A percentile compares a stretch with the other conserved stretches of the same genome.
Conservation (phyloP, 1,284 basidiomycete genomes). For the Takashimella koratensis region DNA sequence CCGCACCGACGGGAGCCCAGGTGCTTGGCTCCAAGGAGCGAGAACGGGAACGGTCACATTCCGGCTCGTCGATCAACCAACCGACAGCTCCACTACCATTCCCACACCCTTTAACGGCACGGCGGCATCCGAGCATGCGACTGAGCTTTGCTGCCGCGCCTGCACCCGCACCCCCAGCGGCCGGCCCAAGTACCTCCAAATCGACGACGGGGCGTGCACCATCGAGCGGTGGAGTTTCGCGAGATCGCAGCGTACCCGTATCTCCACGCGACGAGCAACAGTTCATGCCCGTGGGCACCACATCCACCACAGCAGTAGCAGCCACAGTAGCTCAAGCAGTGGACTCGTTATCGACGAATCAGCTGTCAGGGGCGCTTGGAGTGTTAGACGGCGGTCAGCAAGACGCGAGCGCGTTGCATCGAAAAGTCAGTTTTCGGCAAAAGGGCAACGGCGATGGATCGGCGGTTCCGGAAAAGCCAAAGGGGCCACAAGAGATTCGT, state of each 20-base stretch:
- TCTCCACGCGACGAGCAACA: background rate
- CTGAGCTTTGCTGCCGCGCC: constrained; percentile 27
- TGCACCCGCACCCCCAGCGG: background rate
- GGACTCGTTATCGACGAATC: background rate
- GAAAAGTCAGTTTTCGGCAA: constrained; percentile 8
- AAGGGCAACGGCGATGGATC: constrained; percentile 1
- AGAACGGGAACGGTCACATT: constrained; percentile 9
- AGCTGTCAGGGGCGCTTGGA: background rate
- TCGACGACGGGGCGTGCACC: background rate
- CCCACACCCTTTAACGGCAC: constrained; percentile 34
- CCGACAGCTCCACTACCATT: constrained; percentile 25
- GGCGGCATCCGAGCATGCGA: constrained; percentile 43
- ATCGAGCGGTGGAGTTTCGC: background rate
- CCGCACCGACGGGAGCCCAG: constrained; percentile 9
- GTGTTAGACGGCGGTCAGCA: background rate
- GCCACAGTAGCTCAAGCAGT: background rate
- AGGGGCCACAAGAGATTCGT: background rate
- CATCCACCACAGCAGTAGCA: background rate
- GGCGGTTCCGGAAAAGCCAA: background rate
- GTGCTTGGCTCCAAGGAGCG: background rate
- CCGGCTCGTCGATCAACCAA: background rate
- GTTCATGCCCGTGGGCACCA: background rate
- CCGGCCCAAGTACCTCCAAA: background rate
- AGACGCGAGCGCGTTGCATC: background rate
- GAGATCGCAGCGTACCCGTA: background rate